Evolutionary conservation across 1,284 basidiomycete species (phyloP).

Genomic region (Rhodotorula mucilaginosa): DNA sequence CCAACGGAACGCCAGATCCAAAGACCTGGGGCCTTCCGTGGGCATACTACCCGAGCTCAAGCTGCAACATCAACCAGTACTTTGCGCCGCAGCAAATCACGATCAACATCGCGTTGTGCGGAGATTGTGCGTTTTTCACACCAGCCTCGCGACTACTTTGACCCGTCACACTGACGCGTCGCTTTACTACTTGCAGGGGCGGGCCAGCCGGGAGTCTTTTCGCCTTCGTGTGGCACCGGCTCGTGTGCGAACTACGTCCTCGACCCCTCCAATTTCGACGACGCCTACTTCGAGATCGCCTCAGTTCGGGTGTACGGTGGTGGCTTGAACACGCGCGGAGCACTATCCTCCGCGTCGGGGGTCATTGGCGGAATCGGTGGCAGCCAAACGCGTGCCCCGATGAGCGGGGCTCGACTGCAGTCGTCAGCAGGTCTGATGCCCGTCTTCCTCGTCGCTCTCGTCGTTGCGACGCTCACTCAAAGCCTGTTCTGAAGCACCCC

Average conservation of each 20-base stretch:
- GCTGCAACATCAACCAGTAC: slow-evolving; percentile 27
- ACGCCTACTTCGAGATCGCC: slow-evolving; percentile 32
- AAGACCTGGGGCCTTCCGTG: slow-evolving; percentile 21
- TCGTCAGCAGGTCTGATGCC: background rate
- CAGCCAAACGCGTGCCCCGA: background rate
- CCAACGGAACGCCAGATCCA: slow-evolving; percentile 15
- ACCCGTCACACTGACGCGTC: background rate
- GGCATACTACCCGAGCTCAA: slow-evolving; percentile 15
- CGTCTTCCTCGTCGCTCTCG: background rate
- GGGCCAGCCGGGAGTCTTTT: slow-evolving; percentile 26
- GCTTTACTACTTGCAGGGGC: slow-evolving; percentile 15
- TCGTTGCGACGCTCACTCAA: background rate
- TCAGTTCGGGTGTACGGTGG: slow-evolving; percentile 16
- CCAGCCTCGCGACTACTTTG: no score
- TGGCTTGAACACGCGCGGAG: slow-evolving; percentile 4
- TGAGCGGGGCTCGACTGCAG: background rate
- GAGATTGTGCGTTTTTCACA: slow-evolving; percentile 9
- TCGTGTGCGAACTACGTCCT: slow-evolving; percentile 17
- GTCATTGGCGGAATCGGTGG: slow-evolving; percentile 8
- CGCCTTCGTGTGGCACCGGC: slow-evolving; percentile 9
- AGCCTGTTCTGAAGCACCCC: background rate
- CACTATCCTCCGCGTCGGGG: background rate
- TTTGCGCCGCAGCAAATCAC: slow-evolving; percentile 29
- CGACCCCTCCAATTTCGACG: slow-evolving; percentile 23
- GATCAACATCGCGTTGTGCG: slow-evolving; percentile 30